These are phyloP conservation scores for Xylaria digitata DNA, from an alignment of 2,329 filamentous ascomycete species.

Conservation along the genomic window DNA sequence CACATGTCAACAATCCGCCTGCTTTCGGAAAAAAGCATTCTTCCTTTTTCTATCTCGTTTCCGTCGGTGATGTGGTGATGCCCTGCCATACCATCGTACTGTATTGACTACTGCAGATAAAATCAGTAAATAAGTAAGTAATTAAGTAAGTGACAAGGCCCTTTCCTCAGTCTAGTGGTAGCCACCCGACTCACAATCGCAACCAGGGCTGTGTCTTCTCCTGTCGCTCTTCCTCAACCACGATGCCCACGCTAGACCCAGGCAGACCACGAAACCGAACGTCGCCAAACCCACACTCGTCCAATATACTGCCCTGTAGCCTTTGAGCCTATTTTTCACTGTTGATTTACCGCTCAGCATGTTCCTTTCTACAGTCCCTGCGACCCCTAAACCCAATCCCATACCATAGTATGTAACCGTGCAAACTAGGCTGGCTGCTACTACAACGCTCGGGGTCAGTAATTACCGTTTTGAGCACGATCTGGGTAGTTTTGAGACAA, in stretches of 20 bases:
- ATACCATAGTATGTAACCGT: conserved; percentile 77
- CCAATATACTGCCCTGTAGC: conserved; percentile 44
- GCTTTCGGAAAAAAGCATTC: neutral
- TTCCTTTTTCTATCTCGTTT: too few species aligned
- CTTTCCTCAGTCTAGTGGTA: neutral
- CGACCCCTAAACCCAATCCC: conserved; percentile 72
- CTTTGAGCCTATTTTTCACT: conserved; percentile 34
- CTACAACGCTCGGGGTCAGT: too few species aligned
- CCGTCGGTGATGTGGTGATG: too few species aligned
- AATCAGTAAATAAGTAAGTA: too few species aligned
- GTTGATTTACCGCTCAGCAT: conserved; percentile 42
- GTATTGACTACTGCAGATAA: too few species aligned
- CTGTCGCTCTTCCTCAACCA: conserved; percentile 15
- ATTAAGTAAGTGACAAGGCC: too few species aligned
- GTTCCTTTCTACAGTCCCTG: conserved; percentile 69
- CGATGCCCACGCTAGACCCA: conserved; percentile 34
- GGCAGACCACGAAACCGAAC: conserved; percentile 39
- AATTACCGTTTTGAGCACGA: too few species aligned
- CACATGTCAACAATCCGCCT: neutral
- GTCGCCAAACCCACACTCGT: conserved; percentile 43
- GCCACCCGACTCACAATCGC: neutral
- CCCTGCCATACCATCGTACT: too few species aligned
- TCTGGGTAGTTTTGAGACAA: too few species aligned
- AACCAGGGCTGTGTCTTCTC: conserved; percentile 4
- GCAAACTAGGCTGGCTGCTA: conserved; percentile 41